Conservation (phyloP, 345 rosid species). For the Boechera divaricarpa region DNA sequence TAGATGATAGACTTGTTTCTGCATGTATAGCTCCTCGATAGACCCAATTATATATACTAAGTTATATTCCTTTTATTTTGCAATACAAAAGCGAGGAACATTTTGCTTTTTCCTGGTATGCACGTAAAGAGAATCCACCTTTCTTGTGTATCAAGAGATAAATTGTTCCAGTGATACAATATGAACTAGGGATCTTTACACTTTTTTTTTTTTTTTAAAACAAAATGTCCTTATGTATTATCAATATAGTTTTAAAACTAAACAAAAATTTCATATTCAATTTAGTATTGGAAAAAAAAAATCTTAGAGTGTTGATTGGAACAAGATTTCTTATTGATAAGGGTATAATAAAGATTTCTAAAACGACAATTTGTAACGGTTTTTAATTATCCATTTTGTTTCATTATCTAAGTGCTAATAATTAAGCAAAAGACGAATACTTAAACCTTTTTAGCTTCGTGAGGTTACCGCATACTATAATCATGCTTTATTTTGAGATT, state of each 20-base stretch:
- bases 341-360: no score
- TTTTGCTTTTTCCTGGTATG: slow-evolving; percentile 28
- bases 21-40: background rate
- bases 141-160: slow-evolving; percentile 30
- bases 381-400: background rate
- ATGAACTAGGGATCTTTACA: slow-evolving; percentile 17
- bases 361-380: no score
- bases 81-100: slow-evolving; percentile 33
- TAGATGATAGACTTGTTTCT: slow-evolving; percentile 13
- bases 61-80: slow-evolving; percentile 4
- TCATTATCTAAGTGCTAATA: background rate
- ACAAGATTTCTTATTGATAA: no score
- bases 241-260: no score
- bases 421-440: slow-evolving; percentile 14
- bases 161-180: slow-evolving; percentile 17
- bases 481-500: slow-evolving; percentile 12
- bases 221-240: no score
- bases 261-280: no score
- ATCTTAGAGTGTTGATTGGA: no score
- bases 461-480: background rate
- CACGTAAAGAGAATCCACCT: slow-evolving; percentile 25
- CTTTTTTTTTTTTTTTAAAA: no score
- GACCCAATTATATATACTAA: slow-evolving; percentile 1
- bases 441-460: background rate
- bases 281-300: no score